Percentiles rank a stretch among this genome's conserved stretches.
Conservation (phyloP, 306 rosid genomes). For the Medicago ruthenica region DNA sequence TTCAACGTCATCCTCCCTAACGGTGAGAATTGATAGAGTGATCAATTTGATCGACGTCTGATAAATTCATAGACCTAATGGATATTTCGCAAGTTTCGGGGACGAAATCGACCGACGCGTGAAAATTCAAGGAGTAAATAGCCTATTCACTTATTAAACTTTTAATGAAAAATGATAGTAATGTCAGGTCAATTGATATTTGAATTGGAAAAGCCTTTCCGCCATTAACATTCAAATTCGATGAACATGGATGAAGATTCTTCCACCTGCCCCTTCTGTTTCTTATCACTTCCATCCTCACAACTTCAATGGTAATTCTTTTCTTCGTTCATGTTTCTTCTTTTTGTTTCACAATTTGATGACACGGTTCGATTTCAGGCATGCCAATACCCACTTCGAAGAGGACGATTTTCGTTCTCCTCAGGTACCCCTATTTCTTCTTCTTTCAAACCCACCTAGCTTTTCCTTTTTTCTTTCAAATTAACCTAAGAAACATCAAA, state of each 20-base stretch:
- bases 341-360: conserved; percentile 12
- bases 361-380: conserved; percentile 54
- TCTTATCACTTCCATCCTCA: conserved; percentile 54
- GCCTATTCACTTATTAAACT: no score
- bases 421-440: conserved; percentile 39
- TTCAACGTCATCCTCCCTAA: no score
- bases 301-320: conserved; percentile 63
- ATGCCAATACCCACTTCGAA: conserved; percentile 80
- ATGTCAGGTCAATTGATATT: neutral
- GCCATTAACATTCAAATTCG: neutral
- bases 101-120: no score
- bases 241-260: conserved; percentile 36
- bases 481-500: neutral
- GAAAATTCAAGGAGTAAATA: no score
- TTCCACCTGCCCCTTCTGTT: conserved; percentile 67
- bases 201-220: conserved; percentile 21
- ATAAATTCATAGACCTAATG: no score
- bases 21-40: no score
- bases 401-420: conserved; percentile 17
- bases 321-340: neutral
- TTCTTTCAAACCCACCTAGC: neutral
- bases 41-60: no score
- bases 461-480: neutral
- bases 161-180: no score
- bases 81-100: no score